Percentiles rank a stretch among this genome's conserved stretches.
Conservation (phyloP, 2,329 filamentous ascomycete species). For the Aspergillus calidoustus region DNA sequence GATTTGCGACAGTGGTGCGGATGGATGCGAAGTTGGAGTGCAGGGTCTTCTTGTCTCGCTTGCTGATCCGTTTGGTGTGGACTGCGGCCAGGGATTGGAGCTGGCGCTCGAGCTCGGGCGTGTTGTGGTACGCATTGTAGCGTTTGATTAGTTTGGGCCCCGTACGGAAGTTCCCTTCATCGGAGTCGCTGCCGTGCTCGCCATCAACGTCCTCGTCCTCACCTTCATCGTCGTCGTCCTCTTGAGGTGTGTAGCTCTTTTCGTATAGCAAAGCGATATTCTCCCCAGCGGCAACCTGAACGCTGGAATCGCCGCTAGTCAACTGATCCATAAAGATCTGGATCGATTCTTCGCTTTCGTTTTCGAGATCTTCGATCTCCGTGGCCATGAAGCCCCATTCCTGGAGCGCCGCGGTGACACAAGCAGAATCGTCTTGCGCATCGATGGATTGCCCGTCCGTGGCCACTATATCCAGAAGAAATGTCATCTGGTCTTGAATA, state of each 20-base stretch:
- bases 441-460: conserved; percentile 76
- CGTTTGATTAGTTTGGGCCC: conserved; percentile 60
- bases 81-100: conserved; percentile 64
- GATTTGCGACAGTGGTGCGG: conserved; percentile 68
- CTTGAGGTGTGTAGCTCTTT: conserved; percentile 64
- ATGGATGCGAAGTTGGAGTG: conserved; percentile 70
- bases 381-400: conserved; percentile 83
- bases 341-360: conserved; percentile 71
- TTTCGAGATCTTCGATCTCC: conserved; percentile 74
- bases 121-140: conserved; percentile 70
- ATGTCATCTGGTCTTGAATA: conserved; percentile 73
- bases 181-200: conserved; percentile 42
- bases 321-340: conserved; percentile 86
- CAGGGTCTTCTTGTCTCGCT: conserved; percentile 69
- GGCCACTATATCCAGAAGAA: conserved; percentile 75
- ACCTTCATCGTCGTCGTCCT: conserved; percentile 62
- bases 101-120: conserved; percentile 62
- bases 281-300: conserved; percentile 77
- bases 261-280: conserved; percentile 86
- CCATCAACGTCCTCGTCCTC: conserved; percentile 62
- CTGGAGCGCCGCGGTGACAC: conserved; percentile 75
- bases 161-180: conserved; percentile 44
- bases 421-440: conserved; percentile 70
- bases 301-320: conserved; percentile 70
- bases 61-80: conserved; percentile 66